Evolutionary conservation across 352 stramenopile species (phyloP).

Genomic region (Phytophthora fragariaefolia): DNA sequence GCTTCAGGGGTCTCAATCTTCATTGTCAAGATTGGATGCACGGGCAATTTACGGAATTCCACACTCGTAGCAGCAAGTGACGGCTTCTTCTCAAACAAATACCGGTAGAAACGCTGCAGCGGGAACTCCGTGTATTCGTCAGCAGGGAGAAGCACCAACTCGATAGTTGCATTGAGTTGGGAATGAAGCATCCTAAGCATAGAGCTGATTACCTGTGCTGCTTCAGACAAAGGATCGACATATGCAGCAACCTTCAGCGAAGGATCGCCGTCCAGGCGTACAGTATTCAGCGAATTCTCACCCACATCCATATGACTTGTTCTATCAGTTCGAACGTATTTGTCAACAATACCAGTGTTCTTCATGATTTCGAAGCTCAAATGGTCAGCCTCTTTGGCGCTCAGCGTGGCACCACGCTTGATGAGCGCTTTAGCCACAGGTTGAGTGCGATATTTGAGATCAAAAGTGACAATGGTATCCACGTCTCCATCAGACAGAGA

Average conservation of each 20-base stretch:
- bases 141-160: constrained; percentile 67
- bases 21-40: constrained; percentile 91
- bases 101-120: constrained; percentile 94
- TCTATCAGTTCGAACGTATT: constrained; percentile 66
- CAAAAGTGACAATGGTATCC: constrained; percentile 65
- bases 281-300: constrained; percentile 44
- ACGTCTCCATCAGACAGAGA: constrained; percentile 72
- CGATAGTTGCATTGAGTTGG: constrained; percentile 77
- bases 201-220: constrained; percentile 88
- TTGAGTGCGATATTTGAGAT: constrained; percentile 75
- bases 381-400: constrained; percentile 52
- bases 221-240: constrained; percentile 91
- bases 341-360: constrained; percentile 80
- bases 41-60: constrained; percentile 82
- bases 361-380: constrained; percentile 80
- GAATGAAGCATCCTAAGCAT: constrained; percentile 82
- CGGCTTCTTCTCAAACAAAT: constrained; percentile 76
- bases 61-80: constrained; percentile 52
- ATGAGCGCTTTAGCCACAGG: constrained; percentile 77
- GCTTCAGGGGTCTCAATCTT: constrained; percentile 93
- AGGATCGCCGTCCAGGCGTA: constrained; percentile 50
- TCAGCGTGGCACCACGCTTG: constrained; percentile 60
- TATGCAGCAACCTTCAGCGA: constrained; percentile 78
- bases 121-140: constrained; percentile 89
- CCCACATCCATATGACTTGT: constrained; percentile 42